Evolutionary conservation across 345 rosid genomes (phyloP), one percentile per base, ranked within the genome.

Genomic region (Capsella bursapastoris): DNA sequence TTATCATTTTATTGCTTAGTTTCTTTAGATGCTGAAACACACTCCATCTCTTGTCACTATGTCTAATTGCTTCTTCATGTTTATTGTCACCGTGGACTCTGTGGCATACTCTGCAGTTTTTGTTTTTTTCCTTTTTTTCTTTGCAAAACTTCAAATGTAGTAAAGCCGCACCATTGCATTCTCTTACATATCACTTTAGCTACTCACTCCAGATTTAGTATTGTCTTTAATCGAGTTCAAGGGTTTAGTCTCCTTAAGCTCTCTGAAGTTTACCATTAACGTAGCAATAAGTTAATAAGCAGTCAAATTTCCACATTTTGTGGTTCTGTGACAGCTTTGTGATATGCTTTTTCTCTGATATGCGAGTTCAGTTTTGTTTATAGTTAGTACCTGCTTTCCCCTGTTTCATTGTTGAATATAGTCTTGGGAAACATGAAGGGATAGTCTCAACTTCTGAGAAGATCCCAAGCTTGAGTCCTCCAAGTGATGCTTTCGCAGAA

Each of bases 41-140:
- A 2, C 8, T 28, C 25, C 25, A 13, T 62, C 4, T 27, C 22
- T 61, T 12, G 13, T 40, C 16, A 60, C 18, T 60, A 29, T 13
- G 2, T 40, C 66, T 62, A 8, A 14, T 28, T 62, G 18, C 66
- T 62, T 62, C 51, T 27, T 43, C 52, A 43, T 62, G 66, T 62
- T 62, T 2, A 32, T 2, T 61, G 22, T 41, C 12, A 6, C 35
- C 5, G 8, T 6, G 35, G 35, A 32, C 35, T 32, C 6, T 32
- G 14, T 18, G 64, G 38, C 32, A 38, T n/a, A 60, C 34, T 28
- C 3, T 13, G 16, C 35, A 53, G 15, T 53, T 53, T 11, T 28
- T 18, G 22, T 18, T 18, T 18, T 18, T 1, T 22, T 22, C 25
- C 25, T 22, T 22, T n/a, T 27, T 27, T 53, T 53, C 15, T 25